Evolutionary conservation across 352 stramenopile genomes (phyloP).

Genomic region (Phytophthora sp.): DNA sequence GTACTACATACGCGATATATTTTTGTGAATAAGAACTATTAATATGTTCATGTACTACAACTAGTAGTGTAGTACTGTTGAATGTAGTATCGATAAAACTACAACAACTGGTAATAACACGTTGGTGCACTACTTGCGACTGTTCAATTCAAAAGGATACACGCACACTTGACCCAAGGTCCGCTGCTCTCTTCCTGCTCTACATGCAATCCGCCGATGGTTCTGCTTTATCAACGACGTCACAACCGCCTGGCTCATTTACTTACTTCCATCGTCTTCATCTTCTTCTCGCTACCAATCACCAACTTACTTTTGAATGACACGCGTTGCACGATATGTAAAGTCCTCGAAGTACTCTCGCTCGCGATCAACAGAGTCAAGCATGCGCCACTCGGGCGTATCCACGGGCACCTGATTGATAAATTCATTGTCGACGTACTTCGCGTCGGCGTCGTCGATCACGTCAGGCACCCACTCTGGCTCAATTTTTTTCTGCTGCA

Average conservation of each 20-base stretch:
- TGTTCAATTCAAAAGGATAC: constrained; percentile 39
- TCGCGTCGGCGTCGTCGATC: constrained; percentile 83
- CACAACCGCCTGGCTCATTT: constrained; percentile 26
- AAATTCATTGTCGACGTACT: constrained; percentile 91
- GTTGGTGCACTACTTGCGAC: constrained; percentile 15
- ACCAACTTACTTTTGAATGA: constrained; percentile 68
- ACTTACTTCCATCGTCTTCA: constrained; percentile 19
- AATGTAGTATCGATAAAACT: no score
- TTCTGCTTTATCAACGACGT: constrained; percentile 27
- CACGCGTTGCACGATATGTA: constrained; percentile 77
- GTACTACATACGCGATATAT: no score
- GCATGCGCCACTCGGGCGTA: constrained; percentile 89
- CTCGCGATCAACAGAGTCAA: constrained; percentile 87
- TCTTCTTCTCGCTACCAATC: not conserved
- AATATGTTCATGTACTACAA: no score
- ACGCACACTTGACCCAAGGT: constrained; percentile 13
- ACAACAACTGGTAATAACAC: no score
- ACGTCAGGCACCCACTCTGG: constrained; percentile 86
- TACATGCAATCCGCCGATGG: constrained; percentile 27
- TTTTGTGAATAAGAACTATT: no score
- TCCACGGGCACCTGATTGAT: constrained; percentile 87
- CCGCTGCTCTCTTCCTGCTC: constrained; percentile 30
- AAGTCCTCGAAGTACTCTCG: constrained; percentile 88
- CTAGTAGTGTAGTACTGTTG: no score
- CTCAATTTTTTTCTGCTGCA: constrained; percentile 81